These are phyloP conservation scores for Verbascum thapsus DNA, from an alignment of 257 asterid species.

Conservation along the genomic window DNA sequence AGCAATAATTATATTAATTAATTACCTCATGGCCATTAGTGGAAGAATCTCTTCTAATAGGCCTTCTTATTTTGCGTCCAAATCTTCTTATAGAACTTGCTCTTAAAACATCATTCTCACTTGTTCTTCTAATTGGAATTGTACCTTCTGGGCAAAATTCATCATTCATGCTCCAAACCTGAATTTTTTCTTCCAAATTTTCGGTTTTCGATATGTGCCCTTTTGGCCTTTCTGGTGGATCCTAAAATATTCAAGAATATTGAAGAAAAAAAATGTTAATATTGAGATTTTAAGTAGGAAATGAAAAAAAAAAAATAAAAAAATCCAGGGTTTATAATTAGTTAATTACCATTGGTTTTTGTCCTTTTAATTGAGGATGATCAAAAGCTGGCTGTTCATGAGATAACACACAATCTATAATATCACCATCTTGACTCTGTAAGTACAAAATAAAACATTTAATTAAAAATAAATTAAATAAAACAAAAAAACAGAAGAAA, in stretches of 20 bases:
- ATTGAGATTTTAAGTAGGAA: neutral
- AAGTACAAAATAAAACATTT: neutral
- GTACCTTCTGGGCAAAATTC: conserved; percentile 84
- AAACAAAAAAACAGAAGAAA: neutral
- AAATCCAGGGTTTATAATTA: neutral
- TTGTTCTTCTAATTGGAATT: conserved; percentile 78
- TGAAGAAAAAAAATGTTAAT: neutral
- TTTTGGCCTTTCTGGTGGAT: conserved; percentile 79
- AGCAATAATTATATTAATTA: no score
- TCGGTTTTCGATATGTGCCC: conserved; percentile 40
- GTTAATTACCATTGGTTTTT: conserved; percentile 59
- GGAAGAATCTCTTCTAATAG: conserved; percentile 72
- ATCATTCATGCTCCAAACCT: conserved; percentile 68
- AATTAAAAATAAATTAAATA: neutral
- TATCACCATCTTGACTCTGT: conserved; percentile 95
- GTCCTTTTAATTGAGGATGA: conserved; percentile 75
- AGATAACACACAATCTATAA: conserved; percentile 74
- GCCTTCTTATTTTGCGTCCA: conserved; percentile 61
- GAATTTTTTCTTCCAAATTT: conserved; percentile 52
- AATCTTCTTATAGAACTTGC: conserved; percentile 59
- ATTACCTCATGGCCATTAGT: conserved; percentile 93
- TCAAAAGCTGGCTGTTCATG: conserved; percentile 92
- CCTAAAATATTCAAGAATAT: conserved; percentile 44
- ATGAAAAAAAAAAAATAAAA: neutral
- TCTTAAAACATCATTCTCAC: conserved; percentile 63